Conservation (phyloP, 2,329 filamentous ascomycete species). For the Colletotrichum trifolii region DNA sequence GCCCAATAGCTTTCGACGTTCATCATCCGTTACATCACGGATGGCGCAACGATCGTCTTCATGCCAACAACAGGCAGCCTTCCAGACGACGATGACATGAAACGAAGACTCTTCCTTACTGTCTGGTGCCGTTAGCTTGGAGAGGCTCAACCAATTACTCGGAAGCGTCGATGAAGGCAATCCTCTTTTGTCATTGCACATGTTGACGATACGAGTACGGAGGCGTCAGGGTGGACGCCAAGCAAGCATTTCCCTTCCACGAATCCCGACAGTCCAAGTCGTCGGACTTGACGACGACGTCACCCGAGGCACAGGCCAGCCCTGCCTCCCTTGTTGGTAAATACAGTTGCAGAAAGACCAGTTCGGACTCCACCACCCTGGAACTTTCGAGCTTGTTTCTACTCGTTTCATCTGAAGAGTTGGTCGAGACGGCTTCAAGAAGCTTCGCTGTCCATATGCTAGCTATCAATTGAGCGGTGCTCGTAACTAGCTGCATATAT, state of each 20-base stretch:
- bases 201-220: conserved; percentile 26
- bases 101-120: too few relatives aligned
- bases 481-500: not conserved
- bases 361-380: conserved; percentile 2
- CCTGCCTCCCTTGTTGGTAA: not conserved
- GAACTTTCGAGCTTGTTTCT: conserved; percentile 11
- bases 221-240: conserved; percentile 1
- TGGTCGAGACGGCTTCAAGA: not conserved
- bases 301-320: not conserved
- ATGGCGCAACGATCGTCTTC: too few relatives aligned
- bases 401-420: conserved; percentile 30
- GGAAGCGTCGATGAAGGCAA: too few relatives aligned
- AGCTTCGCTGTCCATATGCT: conserved; percentile 24
- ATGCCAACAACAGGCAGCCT: too few relatives aligned
- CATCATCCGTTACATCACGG: too few relatives aligned
- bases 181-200: not conserved
- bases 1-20: too few relatives aligned
- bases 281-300: not conserved
- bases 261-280: conserved; percentile 1
- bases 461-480: conserved; percentile 3
- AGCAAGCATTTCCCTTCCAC: conserved; percentile 22
- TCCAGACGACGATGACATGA: too few relatives aligned
- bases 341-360: not conserved
- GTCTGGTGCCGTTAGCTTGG: too few relatives aligned
- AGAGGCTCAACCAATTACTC: too few relatives aligned